Conservation (phyloP, 495 filamentous ascomycete genomes). For the Aspergillus hancockii region DNA sequence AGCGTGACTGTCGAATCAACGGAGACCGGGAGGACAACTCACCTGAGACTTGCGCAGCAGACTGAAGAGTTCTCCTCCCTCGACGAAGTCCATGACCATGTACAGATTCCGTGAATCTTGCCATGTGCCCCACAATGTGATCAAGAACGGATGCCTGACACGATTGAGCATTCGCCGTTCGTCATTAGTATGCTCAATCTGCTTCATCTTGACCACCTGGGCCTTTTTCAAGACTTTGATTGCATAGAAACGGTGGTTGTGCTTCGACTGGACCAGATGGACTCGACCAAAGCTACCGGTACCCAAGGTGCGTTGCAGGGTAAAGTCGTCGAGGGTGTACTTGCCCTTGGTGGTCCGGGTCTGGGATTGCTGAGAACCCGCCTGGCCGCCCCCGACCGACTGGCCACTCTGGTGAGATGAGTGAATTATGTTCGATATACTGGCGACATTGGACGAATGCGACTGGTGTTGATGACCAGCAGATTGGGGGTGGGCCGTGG, state of each 20-base stretch:
- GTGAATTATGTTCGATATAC: conserved; percentile 48
- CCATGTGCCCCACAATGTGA: conserved; percentile 98
- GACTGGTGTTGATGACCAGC: conserved; percentile 26
- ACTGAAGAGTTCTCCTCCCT: conserved; percentile 96
- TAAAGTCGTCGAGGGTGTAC: conserved; percentile 88
- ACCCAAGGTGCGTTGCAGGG: conserved; percentile 83
- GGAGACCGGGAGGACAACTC: conserved; percentile 35
- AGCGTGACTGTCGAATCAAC: not conserved
- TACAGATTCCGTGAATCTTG: conserved; percentile 94
- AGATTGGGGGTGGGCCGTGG: conserved; percentile 26
- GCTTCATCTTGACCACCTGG: conserved; percentile 99
- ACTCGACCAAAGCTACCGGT: conserved; percentile 97
- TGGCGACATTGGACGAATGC: conserved; percentile 42
- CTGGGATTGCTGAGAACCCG: conserved; percentile 15
- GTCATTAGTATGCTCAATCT: conserved; percentile 98
- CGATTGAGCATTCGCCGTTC: conserved; percentile 92
- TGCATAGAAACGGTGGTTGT: conserved; percentile 96
- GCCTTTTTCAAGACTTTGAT: conserved; percentile 98
- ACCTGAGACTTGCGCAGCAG: conserved; percentile 95
- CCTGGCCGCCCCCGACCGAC: conserved; percentile 13
- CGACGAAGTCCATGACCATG: conserved; percentile 99
- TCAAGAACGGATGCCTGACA: conserved; percentile 94
- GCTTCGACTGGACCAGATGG: conserved; percentile 92
- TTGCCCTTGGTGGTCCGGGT: conserved; percentile 90
- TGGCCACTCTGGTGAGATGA: conserved; percentile 29